phyloP scores from a whole-genome alignment of 2,329 filamentous ascomycete genomes.

The Epichloe aotearoae region DNA sequence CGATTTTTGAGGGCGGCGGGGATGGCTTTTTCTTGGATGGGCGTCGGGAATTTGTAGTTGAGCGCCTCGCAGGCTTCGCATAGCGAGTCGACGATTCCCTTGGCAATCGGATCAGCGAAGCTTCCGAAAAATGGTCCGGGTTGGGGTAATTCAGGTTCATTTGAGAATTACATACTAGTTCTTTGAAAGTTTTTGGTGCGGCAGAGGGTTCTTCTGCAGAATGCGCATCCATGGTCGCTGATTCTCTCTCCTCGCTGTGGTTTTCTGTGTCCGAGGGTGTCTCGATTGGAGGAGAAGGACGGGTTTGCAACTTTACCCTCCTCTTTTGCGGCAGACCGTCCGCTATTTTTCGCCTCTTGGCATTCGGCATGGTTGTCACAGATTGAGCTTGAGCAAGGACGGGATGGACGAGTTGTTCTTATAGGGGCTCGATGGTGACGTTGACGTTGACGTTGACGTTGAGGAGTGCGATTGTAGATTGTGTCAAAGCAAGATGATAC shows the following conservation, averaged over 20 bases:
- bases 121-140: neutral
- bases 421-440: neutral
- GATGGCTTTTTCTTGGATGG: conserved; percentile 79
- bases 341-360: conserved; percentile 29
- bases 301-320: conserved; percentile 1
- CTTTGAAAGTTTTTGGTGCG: conserved; percentile 49
- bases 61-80: conserved; percentile 78
- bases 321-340: conserved; percentile 14
- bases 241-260: conserved; percentile 15
- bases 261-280: conserved; percentile 5
- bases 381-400: too few species aligned
- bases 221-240: conserved; percentile 20
- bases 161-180: conserved; percentile 32
- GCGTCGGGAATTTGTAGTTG: conserved; percentile 74
- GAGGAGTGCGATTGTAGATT: neutral
- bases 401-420: neutral
- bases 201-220: conserved; percentile 19
- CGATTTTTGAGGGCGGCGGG: conserved; percentile 65
- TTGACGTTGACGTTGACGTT: too few species aligned
- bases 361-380: conserved; percentile 16
- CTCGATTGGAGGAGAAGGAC: neutral
- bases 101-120: neutral
- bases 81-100: conserved; percentile 74
- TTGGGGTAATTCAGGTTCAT: neutral
- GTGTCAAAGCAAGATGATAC: too few species aligned